phyloP scores from a whole-genome alignment of 75 land plant species.

The Chamaecyparis obtusa region DNA sequence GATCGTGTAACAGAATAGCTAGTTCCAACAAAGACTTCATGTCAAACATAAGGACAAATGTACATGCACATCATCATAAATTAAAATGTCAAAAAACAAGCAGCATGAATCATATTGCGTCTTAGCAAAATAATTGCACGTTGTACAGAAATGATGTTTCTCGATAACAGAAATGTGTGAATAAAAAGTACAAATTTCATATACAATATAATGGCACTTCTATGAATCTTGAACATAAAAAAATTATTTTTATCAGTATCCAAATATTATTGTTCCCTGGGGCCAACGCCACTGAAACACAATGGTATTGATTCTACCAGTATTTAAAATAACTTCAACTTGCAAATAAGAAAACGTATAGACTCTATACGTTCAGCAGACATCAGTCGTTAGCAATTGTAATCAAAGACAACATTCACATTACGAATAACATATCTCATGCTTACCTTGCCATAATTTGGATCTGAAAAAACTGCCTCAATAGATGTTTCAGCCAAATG shows the following conservation, averaged over 20 bases:
- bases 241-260: background rate
- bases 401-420: background rate
- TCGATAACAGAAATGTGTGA: background rate
- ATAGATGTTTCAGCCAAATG: slow-evolving; percentile 53
- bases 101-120: background rate
- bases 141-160: background rate
- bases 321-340: background rate
- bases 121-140: background rate
- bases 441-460: slow-evolving; percentile 81
- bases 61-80: background rate
- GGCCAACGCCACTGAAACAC: background rate
- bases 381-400: background rate
- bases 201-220: background rate
- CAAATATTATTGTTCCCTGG: background rate
- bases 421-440: background rate
- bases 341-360: background rate
- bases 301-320: background rate
- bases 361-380: no score
- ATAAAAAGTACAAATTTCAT: background rate
- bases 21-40: background rate
- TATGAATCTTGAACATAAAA: background rate
- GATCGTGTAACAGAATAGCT: background rate
- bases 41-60: background rate
- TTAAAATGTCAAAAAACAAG: background rate
- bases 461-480: slow-evolving; percentile 74